A percentile compares a stretch with the other conserved stretches of the same genome.
Evolutionary conservation across 2,329 filamentous ascomycete genomes (phyloP).

Genomic region (Immersiporthe knoxdaviesiana): DNA sequence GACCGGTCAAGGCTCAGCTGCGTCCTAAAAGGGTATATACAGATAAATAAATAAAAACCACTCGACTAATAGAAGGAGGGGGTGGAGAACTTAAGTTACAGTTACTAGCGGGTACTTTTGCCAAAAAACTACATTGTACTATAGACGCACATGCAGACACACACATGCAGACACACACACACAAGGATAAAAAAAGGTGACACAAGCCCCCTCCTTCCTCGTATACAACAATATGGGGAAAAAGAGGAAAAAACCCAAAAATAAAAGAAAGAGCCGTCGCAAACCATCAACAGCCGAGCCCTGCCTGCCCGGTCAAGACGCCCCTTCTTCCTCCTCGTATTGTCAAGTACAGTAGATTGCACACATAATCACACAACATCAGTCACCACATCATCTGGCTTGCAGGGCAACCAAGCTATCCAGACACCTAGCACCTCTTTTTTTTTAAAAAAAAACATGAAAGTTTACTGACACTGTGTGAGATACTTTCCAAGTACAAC

Average conservation of each 20-base stretch:
- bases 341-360: too few relatives aligned
- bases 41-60: neutral
- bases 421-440: neutral
- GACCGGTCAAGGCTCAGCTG: neutral
- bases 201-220: neutral
- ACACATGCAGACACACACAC: neutral
- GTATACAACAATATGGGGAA: neutral
- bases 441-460: neutral
- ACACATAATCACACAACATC: constrained; percentile 8
- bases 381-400: neutral
- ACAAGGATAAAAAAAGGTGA: neutral
- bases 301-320: neutral
- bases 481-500: constrained; percentile 19
- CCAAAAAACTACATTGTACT: neutral
- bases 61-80: neutral
- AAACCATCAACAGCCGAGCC: neutral
- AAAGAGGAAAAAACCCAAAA: neutral
- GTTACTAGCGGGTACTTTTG: neutral
- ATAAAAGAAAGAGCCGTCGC: neutral
- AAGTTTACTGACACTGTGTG: constrained; percentile 6
- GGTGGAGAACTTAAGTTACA: neutral
- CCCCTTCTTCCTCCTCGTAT: too few relatives aligned
- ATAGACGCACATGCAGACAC: neutral
- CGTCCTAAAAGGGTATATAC: neutral
- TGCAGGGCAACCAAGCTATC: neutral